Conservation (phyloP, 108 stramenopile species). For the Nitzschia sp. region DNA sequence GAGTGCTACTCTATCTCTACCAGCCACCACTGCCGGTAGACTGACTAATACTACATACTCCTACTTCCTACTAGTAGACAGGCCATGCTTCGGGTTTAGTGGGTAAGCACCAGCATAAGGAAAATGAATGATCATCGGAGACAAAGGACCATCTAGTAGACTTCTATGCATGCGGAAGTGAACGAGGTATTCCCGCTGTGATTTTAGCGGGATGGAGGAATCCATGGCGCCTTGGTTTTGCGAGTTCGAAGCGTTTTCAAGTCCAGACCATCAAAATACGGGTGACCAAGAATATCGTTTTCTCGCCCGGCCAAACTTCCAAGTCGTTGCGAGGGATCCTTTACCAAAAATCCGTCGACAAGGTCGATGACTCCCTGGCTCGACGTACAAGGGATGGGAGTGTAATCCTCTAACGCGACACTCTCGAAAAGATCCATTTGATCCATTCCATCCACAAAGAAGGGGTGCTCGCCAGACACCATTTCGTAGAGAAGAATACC, state of each 20-base stretch:
- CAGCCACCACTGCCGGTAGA: too few relatives aligned
- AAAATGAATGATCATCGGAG: too few relatives aligned
- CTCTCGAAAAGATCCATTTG: conserved; percentile 80
- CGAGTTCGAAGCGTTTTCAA: conserved; percentile 54
- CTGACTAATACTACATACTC: too few relatives aligned
- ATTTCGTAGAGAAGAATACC: conserved; percentile 94
- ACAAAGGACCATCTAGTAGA: too few relatives aligned
- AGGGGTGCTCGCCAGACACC: conserved; percentile 61
- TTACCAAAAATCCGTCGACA: conserved; percentile 53
- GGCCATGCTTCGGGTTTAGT: too few relatives aligned
- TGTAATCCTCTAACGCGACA: conserved; percentile 65
- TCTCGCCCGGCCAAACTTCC: conserved; percentile 58
- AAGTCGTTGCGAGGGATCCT: conserved; percentile 53
- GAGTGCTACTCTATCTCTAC: too few relatives aligned
- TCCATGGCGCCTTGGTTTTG: conserved; percentile 82
- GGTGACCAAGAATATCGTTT: conserved; percentile 54
- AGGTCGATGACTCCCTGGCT: conserved; percentile 44
- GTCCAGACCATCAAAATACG: conserved; percentile 73
- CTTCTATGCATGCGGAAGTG: too few relatives aligned
- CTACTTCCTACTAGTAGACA: too few relatives aligned
- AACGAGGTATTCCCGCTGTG: too few relatives aligned
- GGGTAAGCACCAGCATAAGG: too few relatives aligned
- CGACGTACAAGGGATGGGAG: conserved; percentile 21
- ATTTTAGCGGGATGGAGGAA: conserved; percentile 45
- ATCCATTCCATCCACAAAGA: conserved; percentile 63